Evolutionary conservation across 257 asterid genomes (phyloP), one percentile per base, ranked within the genome.

Genomic region (Marsdenia floribunda): DNA sequence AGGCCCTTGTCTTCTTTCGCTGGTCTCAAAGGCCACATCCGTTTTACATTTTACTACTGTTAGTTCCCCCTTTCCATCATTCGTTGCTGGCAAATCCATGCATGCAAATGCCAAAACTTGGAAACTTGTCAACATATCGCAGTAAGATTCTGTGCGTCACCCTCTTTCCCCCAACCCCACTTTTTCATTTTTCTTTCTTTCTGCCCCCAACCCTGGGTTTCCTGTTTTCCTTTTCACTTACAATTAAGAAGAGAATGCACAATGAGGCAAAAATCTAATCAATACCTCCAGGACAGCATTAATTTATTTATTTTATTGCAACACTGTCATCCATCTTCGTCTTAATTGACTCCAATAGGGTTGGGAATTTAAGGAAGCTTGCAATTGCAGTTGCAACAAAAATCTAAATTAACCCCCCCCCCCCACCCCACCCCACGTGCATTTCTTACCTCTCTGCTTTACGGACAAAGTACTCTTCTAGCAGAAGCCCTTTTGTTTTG

Each of bases 21-120:
- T 18, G 35, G 60, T 55, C 67, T 63, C 19, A 19, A 71, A 76
- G 73, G 72, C 84, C 84, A 83, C 68, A 57, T 8, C 70, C 69
- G 78, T 83, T 84, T 83, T 79, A 68, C 81, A 80, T 83, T 84
- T 83, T 79, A 68, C 81, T 37, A 75, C 55, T 52, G 5, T 59
- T 75, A 75, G 73, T 65, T 75, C 73, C 55, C 71, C 33, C 35
- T 37, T 64, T 38, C 65, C 73, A 65, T 65, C 78, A 65, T 40
- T 70, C 72, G 35, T 64, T 52, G 73, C 55, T 35, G 49, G 73
- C 21, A 50, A 74, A 15, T 7, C 52, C 78, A 75, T 81, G 73
- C 85, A 80, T 83, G 81, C 84, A 71, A 77, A 54, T 70, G 79
- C 81, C 83, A 75, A 81, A 70, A 46, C 68, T 70, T 71, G 71